Evolutionary conservation across 257 asterid genomes (phyloP).

Genomic region (Eucommia ulmoides): DNA sequence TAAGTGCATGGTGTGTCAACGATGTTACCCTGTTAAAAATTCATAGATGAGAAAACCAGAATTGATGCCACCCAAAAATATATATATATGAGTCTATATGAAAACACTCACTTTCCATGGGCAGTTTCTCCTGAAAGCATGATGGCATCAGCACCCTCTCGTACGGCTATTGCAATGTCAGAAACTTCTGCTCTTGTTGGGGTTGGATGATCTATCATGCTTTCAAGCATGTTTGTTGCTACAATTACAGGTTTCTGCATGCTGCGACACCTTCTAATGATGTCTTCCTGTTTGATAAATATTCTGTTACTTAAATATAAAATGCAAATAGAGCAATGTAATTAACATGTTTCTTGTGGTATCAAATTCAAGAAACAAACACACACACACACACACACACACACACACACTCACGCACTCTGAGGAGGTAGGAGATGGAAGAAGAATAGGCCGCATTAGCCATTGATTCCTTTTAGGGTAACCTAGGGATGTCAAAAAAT

Average conservation of each 20-base stretch:
- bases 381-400: too few species aligned
- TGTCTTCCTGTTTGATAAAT: slow-evolving; percentile 69
- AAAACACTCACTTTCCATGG: slow-evolving; percentile 72
- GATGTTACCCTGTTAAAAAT: neutral
- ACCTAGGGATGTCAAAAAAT: too few species aligned
- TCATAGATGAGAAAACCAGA: neutral
- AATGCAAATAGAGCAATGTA: too few species aligned
- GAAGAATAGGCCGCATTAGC: too few species aligned
- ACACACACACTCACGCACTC: too few species aligned
- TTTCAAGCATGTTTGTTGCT: slow-evolving; percentile 96
- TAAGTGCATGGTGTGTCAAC: too few species aligned
- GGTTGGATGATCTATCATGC: slow-evolving; percentile 96
- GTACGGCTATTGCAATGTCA: slow-evolving; percentile 92
- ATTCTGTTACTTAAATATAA: too few species aligned
- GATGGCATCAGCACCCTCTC: slow-evolving; percentile 92
- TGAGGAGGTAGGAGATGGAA: too few species aligned
- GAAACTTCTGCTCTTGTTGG: slow-evolving; percentile 99
- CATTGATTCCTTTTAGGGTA: too few species aligned
- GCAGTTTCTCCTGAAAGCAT: slow-evolving; percentile 99
- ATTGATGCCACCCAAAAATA: neutral
- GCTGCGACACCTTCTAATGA: slow-evolving; percentile 77
- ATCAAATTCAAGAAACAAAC: too few species aligned
- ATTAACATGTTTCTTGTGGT: too few species aligned
- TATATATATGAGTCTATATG: too few species aligned
- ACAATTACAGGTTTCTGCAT: slow-evolving; percentile 93